These are phyloP conservation scores for Metschnikowia rubicola DNA, from an alignment of 805 yeast genomes.

Conservation along the genomic window DNA sequence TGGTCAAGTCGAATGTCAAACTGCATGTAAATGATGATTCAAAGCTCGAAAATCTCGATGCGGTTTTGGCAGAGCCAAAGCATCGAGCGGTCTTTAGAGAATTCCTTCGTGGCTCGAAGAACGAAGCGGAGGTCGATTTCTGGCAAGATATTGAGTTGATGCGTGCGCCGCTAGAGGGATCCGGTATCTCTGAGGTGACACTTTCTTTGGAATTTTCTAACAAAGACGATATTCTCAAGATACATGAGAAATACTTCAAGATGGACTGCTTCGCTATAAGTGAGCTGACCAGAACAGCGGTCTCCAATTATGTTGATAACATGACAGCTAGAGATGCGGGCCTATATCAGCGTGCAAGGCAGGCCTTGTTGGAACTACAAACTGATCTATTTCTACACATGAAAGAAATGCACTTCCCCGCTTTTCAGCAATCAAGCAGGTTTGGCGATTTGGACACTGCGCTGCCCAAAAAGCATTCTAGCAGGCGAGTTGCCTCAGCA, in stretches of 20 bases:
- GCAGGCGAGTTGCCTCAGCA: slow-evolving; percentile 6
- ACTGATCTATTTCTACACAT: slow-evolving; percentile 47
- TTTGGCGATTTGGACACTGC: slow-evolving; percentile 14
- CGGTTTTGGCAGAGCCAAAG: slow-evolving; percentile 9
- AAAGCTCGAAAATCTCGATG: slow-evolving; percentile 6
- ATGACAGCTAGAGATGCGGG: slow-evolving; percentile 8
- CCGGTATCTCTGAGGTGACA: slow-evolving; percentile 26
- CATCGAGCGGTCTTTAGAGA: slow-evolving; percentile 14
- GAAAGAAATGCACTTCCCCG: slow-evolving; percentile 50
- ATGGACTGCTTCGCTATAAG: slow-evolving; percentile 8
- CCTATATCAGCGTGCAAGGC: slow-evolving; percentile 53
- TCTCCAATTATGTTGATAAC: slow-evolving; percentile 10
- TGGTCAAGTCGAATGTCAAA: neutral
- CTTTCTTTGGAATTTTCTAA: slow-evolving; percentile 43
- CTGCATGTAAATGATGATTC: neutral
- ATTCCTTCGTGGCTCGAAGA: slow-evolving; percentile 10
- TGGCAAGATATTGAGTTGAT: slow-evolving; percentile 68
- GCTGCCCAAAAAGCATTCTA: neutral
- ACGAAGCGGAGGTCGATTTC: slow-evolving; percentile 42
- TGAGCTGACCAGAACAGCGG: neutral
- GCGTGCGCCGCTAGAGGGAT: slow-evolving; percentile 68
- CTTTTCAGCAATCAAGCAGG: slow-evolving; percentile 53
- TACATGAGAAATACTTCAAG: slow-evolving; percentile 44
- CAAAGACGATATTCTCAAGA: slow-evolving; percentile 49
- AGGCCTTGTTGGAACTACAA: slow-evolving; percentile 58